A percentile compares a stretch with the other conserved stretches of the same genome.
These are phyloP conservation scores for Hypoxylon sp. DNA, from an alignment of 2,329 filamentous ascomycete species.

Conservation along the genomic window DNA sequence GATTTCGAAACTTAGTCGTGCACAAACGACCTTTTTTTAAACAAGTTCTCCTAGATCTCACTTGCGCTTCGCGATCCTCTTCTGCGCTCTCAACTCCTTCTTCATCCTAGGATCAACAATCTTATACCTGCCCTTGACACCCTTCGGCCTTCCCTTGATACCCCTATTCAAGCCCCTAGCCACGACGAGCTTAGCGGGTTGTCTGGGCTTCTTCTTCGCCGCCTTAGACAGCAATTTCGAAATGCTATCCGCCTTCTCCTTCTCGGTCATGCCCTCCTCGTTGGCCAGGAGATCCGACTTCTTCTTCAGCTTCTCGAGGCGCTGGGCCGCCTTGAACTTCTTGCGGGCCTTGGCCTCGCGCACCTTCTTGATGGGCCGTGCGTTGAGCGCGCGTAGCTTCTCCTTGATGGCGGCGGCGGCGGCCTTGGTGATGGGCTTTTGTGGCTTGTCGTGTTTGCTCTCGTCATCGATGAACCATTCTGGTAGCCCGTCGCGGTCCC, in stretches of 20 bases:
- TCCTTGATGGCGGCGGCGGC: conserved; percentile 94
- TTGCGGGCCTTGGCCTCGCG: conserved; percentile 96
- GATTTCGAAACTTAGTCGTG: conserved; percentile 1
- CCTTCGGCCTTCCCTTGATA: conserved; percentile 86
- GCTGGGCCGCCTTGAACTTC: conserved; percentile 94
- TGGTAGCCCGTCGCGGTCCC: conserved; percentile 90
- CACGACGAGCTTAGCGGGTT: conserved; percentile 88
- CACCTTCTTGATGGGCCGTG: conserved; percentile 98
- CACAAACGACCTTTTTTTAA: neutral
- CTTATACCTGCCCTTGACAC: conserved; percentile 96
- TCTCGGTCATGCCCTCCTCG: conserved; percentile 93
- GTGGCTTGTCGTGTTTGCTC: conserved; percentile 81
- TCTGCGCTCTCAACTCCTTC: conserved; percentile 93
- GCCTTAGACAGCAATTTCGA: conserved; percentile 85
- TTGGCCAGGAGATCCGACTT: conserved; percentile 92
- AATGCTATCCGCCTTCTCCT: conserved; percentile 93
- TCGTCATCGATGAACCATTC: conserved; percentile 99
- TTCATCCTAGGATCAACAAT: conserved; percentile 96
- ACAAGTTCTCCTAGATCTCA: conserved; percentile 1
- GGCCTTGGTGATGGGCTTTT: conserved; percentile 92
- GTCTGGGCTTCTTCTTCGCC: conserved; percentile 86
- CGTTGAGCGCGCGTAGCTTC: conserved; percentile 92
- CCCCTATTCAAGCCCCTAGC: conserved; percentile 88
- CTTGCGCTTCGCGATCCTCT: conserved; percentile 81
- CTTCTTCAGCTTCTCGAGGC: conserved; percentile 94